These are phyloP conservation scores for Aspergillus hiratsukae DNA, from an alignment of 2,329 filamentous ascomycete species.

Conservation along the genomic window DNA sequence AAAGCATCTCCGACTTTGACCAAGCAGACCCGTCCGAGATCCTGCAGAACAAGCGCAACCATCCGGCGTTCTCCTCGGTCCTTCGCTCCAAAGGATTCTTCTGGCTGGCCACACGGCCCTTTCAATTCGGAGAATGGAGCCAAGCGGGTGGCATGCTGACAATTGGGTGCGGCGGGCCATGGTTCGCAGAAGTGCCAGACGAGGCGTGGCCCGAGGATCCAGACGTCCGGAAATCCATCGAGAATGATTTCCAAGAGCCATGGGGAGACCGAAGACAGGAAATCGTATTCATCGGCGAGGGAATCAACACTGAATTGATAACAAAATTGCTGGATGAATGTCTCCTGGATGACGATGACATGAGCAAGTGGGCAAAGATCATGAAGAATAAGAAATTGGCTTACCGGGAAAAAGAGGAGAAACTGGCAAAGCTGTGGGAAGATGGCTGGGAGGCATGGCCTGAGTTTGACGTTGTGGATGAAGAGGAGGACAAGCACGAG, in stretches of 20 bases:
- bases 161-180: constrained; percentile 38
- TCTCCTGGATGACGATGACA: constrained; percentile 58
- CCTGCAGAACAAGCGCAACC: constrained; percentile 35
- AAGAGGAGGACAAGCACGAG: constrained; percentile 18
- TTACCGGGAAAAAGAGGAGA: constrained; percentile 42
- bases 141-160: constrained; percentile 45
- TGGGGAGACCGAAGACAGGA: constrained; percentile 71
- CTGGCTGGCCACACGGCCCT: constrained; percentile 41
- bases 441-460: constrained; percentile 58
- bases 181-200: constrained; percentile 57
- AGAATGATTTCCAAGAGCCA: constrained; percentile 46
- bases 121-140: constrained; percentile 43
- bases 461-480: constrained; percentile 30
- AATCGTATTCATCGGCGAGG: constrained; percentile 68
- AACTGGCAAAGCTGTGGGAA: constrained; percentile 51
- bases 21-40: constrained; percentile 31
- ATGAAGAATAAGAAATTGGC: constrained; percentile 43
- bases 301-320: constrained; percentile 51
- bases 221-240: constrained; percentile 46
- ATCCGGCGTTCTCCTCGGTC: constrained; percentile 35
- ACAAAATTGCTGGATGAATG: constrained; percentile 55
- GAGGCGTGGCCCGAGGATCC: constrained; percentile 50
- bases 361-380: constrained; percentile 49
- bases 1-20: constrained; percentile 27
- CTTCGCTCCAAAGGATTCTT: constrained; percentile 44